Percentiles rank a stretch among this genome's conserved stretches.
Evolutionary conservation across 176 grass and related monocot species (phyloP).

Genomic region (Luzula sylvatica): DNA sequence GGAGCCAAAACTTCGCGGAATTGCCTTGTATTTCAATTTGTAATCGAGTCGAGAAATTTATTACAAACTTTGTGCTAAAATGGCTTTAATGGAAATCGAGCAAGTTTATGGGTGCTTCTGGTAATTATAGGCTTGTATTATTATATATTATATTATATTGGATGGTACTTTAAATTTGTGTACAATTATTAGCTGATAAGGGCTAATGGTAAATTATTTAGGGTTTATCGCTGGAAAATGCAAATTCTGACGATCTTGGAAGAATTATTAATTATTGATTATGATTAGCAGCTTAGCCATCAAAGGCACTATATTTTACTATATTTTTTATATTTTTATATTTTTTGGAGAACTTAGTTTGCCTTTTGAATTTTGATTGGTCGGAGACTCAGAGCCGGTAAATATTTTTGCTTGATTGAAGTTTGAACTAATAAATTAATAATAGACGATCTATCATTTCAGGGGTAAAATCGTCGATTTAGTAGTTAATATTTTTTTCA

Average conservation of each 20-base stretch:
- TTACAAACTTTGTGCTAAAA: constrained; percentile 45
- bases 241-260: constrained; percentile 32
- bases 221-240: constrained; percentile 70
- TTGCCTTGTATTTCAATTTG: constrained; percentile 60
- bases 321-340: no score
- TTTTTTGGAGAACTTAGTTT: constrained; percentile 55
- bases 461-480: neutral
- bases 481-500: neutral
- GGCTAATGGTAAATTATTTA: constrained; percentile 19
- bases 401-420: constrained; percentile 31
- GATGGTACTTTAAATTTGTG: no score
- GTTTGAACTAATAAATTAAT: no score
- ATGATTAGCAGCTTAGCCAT: constrained; percentile 56
- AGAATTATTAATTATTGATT: constrained; percentile 55
- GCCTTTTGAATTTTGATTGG: no score
- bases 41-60: constrained; percentile 54
- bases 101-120: constrained; percentile 80
- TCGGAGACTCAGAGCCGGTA: constrained; percentile 15
- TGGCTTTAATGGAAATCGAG: constrained; percentile 59
- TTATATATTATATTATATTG: constrained; percentile 16
- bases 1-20: constrained; percentile 67
- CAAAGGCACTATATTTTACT: constrained; percentile 77
- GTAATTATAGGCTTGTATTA: no score
- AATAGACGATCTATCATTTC: neutral
- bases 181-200: no score